Evolutionary conservation across 2,329 filamentous ascomycete genomes (phyloP).

Genomic region (Ophiosphaerella korrae): DNA sequence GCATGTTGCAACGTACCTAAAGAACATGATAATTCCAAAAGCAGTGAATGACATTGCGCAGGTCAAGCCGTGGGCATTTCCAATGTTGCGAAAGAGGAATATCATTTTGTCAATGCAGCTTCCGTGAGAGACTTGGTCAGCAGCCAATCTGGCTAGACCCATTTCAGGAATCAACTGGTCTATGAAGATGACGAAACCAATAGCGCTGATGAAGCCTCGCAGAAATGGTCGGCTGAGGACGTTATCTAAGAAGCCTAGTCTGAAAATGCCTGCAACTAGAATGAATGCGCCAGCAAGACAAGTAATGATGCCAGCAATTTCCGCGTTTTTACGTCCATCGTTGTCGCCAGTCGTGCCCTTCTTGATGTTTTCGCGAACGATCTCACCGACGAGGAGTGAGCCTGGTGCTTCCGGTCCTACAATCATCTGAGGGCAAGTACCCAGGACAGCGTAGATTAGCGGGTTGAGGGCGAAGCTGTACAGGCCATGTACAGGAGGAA

Average conservation of each 20-base stretch:
- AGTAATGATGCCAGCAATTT: slow-evolving; percentile 85
- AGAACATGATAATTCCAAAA: slow-evolving; percentile 89
- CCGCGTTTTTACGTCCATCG: slow-evolving; percentile 73
- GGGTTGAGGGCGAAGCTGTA: slow-evolving; percentile 95
- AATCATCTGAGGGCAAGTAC: slow-evolving; percentile 90
- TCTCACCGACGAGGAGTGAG: slow-evolving; percentile 84
- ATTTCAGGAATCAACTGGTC: slow-evolving; percentile 93
- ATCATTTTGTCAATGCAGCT: slow-evolving; percentile 84
- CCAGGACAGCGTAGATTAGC: slow-evolving; percentile 85
- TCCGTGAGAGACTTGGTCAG: slow-evolving; percentile 75
- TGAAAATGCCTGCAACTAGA: slow-evolving; percentile 80
- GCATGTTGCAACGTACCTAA: slow-evolving; percentile 61
- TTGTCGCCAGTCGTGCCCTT: slow-evolving; percentile 68
- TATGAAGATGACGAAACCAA: slow-evolving; percentile 93
- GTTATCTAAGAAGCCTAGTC: slow-evolving; percentile 91
- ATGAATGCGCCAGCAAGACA: slow-evolving; percentile 88
- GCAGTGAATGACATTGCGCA: slow-evolving; percentile 76
- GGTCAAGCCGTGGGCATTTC: slow-evolving; percentile 74
- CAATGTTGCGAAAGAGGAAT: slow-evolving; percentile 73
- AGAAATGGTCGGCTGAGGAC: slow-evolving; percentile 92
- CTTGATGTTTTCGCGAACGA: slow-evolving; percentile 78
- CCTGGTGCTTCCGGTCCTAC: slow-evolving; percentile 95
- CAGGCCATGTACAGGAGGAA: slow-evolving; percentile 90
- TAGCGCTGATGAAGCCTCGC: slow-evolving; percentile 94
- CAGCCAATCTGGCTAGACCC: slow-evolving; percentile 72